These are phyloP conservation scores for Neonectria sp. DNA, from an alignment of 2,329 filamentous ascomycete genomes.

Conservation along the genomic window DNA sequence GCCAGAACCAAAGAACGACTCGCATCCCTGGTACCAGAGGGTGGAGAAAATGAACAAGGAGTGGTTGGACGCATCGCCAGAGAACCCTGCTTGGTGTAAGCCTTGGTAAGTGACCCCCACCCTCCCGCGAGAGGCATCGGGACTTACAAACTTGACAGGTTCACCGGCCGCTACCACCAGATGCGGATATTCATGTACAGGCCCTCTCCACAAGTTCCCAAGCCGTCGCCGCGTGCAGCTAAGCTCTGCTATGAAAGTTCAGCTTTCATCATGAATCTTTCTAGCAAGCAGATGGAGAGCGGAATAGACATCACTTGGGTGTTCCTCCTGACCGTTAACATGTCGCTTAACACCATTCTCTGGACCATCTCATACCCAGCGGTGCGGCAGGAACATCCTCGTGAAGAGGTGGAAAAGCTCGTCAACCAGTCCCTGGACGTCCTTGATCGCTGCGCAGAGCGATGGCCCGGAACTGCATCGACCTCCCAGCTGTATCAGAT, in stretches of 20 bases:
- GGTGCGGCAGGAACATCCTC: slow-evolving; percentile 79
- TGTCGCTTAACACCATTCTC: slow-evolving; percentile 90
- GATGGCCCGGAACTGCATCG: slow-evolving; percentile 92
- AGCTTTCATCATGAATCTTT: slow-evolving; percentile 84
- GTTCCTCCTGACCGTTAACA: slow-evolving; percentile 90
- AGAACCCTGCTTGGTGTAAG: slow-evolving; percentile 79
- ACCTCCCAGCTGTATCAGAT: slow-evolving; percentile 90
- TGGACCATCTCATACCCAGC: slow-evolving; percentile 93
- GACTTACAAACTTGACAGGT: slow-evolving; percentile 61
- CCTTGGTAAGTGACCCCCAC: slow-evolving; percentile 74
- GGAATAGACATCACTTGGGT: slow-evolving; percentile 92
- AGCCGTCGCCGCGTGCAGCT: slow-evolving; percentile 85
- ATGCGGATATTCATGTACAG: slow-evolving; percentile 92
- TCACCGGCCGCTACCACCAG: slow-evolving; percentile 81
- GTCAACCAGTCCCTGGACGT: slow-evolving; percentile 83
- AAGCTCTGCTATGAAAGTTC: slow-evolving; percentile 87
- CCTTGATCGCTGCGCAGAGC: slow-evolving; percentile 83
- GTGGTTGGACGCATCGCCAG: slow-evolving; percentile 85
- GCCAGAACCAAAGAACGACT: slow-evolving; percentile 81
- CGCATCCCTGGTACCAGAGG: slow-evolving; percentile 87
- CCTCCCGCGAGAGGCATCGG: neutral
- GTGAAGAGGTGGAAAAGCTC: slow-evolving; percentile 83
- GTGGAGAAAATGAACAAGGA: slow-evolving; percentile 85
- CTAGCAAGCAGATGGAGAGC: slow-evolving; percentile 83
- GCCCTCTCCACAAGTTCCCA: slow-evolving; percentile 92